phyloP scores from a whole-genome alignment of 139 green algal genomes.

The Tetradesmus lagerheimii region DNA sequence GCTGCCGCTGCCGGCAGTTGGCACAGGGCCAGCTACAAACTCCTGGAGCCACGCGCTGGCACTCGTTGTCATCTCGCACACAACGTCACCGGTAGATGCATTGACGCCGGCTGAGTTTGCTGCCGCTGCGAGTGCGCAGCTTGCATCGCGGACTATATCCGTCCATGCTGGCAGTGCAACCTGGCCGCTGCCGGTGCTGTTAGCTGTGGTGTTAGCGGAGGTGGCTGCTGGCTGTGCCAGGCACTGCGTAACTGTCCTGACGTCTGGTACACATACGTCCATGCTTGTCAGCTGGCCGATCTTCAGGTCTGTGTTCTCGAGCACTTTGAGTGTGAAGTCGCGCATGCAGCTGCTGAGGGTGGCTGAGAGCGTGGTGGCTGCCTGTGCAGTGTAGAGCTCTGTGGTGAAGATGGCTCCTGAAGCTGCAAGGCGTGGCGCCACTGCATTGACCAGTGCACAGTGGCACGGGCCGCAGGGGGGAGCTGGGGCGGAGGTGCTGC shows the following conservation, averaged over 20 bases:
- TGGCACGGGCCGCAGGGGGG: constrained; percentile 17
- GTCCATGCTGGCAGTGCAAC: neutral
- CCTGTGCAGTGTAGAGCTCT: neutral
- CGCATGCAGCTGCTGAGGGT: constrained; percentile 19
- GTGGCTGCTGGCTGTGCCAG: neutral
- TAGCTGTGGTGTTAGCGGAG: neutral
- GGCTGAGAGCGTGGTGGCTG: neutral
- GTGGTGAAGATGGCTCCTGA: neutral
- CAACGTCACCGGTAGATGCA: neutral
- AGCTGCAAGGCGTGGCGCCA: neutral
- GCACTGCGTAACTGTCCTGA: constrained; percentile 9
- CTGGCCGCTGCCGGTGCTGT: neutral
- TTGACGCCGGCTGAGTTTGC: neutral
- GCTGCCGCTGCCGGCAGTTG: neutral
- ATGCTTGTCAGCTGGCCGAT: neutral
- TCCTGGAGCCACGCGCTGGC: neutral
- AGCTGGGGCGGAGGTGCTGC: neutral
- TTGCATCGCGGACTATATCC: neutral
- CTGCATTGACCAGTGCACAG: neutral
- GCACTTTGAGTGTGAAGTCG: constrained; percentile 20
- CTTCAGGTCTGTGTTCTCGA: constrained; percentile 5
- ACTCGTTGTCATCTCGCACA: neutral
- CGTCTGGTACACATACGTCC: constrained; percentile 1
- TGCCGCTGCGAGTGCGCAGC: neutral
- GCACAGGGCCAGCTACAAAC: neutral